Evolutionary conservation across 495 filamentous ascomycete species (phyloP), one percentile per base, ranked within the genome.

Genomic region (Hyaloscypha hepaticicola): DNA sequence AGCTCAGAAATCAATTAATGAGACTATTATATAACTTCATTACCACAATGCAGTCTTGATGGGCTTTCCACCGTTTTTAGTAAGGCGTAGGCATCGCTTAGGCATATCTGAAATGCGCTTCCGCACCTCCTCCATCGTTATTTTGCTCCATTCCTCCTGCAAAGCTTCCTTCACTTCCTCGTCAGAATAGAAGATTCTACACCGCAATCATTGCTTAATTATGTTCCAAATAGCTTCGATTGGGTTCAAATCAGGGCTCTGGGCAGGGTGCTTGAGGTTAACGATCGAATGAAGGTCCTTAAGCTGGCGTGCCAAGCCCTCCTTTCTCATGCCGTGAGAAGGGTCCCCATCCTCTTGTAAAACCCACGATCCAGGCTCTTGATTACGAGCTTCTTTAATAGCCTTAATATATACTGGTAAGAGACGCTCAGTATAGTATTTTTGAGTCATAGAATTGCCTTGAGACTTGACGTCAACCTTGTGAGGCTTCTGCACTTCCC

Each of bases 321-420:
- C 22, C 24, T 63, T 63, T 31, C 34, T 55, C 9, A 48, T 55
- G 2, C 63, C 21, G 27, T 65, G 29, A 41, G 11, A 26, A 28
- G 38, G 55, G 33, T 65, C 63, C 14, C 48, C 26, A 60, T 65
- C 56, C 55, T 65, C 63, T 60, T 59, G 45, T 25, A 60, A 53
- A 27, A 65, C 5, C 16, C 22, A 51, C 6, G 48, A n/a, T n/a
- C 48, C 19, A 7, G 48, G 5, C 5, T 51, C 22, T 51, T n/a
- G 5, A 5, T 6, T n/a, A 51, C 48, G 48, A 5, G 31, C 31
- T 34, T 34, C 12, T 12, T 34, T 5, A 12, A 34, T 34, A 34
- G 31, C 31, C 12, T 34, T 34, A 34, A 34, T n/a, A n/a, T n/a
- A n/a, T n/a, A n/a, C n/a, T n/a, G n/a, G n/a, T n/a, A n/a, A n/a